Percentiles rank a stretch among this genome's conserved stretches.
Evolutionary conservation across 73 alveolate genomes (phyloP).

Genomic region (Tetrahymena thermophila): DNA sequence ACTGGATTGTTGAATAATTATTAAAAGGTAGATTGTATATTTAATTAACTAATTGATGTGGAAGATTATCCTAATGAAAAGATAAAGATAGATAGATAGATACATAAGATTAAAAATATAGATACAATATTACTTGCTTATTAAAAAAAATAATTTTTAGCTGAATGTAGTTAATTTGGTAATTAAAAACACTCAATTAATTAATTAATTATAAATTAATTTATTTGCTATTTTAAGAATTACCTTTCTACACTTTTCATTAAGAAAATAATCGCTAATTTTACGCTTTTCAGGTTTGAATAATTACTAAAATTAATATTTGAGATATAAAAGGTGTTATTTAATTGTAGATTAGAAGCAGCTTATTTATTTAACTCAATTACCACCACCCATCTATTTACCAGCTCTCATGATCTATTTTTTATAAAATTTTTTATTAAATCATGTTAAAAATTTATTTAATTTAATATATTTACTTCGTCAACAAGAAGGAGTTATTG

Average conservation of each 20-base stretch:
- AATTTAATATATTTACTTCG: slow-evolving; percentile 10
- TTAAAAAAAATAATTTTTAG: neutral
- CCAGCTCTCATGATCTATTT: slow-evolving; percentile 50
- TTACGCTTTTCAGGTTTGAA: neutral
- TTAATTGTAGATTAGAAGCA: neutral
- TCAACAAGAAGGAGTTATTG: slow-evolving; percentile 36
- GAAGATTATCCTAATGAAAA: neutral
- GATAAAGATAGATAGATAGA: neutral
- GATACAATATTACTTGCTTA: neutral
- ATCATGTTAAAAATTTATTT: no score
- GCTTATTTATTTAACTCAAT: neutral
- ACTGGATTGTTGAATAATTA: neutral
- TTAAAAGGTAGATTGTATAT: neutral
- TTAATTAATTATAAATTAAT: no score
- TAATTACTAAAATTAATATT: neutral
- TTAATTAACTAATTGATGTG: neutral
- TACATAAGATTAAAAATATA: no score
- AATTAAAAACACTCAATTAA: neutral
- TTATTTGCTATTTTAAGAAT: neutral
- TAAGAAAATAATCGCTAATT: neutral
- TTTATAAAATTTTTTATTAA: no score
- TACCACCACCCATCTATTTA: slow-evolving; percentile 41
- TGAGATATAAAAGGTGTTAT: neutral
- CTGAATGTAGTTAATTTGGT: neutral
- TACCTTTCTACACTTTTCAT: neutral